Conservation (phyloP, 2,329 filamentous ascomycete genomes). For the Exophiala calicioides region DNA sequence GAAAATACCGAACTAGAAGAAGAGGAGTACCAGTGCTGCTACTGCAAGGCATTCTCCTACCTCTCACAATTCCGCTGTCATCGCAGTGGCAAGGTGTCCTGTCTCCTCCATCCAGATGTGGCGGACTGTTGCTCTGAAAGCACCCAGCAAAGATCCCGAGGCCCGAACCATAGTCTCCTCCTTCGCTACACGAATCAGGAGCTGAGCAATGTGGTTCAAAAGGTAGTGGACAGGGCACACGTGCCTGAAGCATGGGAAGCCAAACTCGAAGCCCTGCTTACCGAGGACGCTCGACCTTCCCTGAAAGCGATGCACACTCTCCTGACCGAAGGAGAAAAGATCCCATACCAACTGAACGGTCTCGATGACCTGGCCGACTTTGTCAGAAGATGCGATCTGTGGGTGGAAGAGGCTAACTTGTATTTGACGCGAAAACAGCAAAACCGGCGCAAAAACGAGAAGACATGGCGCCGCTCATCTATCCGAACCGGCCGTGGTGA, state of each 20-base stretch:
- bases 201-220: constrained; percentile 67
- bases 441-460: constrained; percentile 92
- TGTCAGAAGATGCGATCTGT: constrained; percentile 94
- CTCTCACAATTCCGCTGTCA: constrained; percentile 86
- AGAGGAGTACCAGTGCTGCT: constrained; percentile 86
- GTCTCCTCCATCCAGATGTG: constrained; percentile 76
- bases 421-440: constrained; percentile 98
- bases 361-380: constrained; percentile 81
- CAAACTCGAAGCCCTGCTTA: constrained; percentile 81
- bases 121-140: constrained; percentile 76
- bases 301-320: constrained; percentile 82
- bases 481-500: constrained; percentile 79
- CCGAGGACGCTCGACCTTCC: constrained; percentile 79
- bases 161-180: constrained; percentile 70
- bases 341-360: constrained; percentile 83
- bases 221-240: constrained; percentile 80
- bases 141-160: constrained; percentile 67
- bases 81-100: constrained; percentile 77
- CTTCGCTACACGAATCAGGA: constrained; percentile 75
- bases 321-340: constrained; percentile 91
- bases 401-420: constrained; percentile 94
- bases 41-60: constrained; percentile 91
- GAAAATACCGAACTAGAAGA: constrained; percentile 78
- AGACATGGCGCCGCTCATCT: constrained; percentile 71
- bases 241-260: constrained; percentile 87